These are phyloP conservation scores for Leptographium wingfieldii DNA, from an alignment of 2,329 filamentous ascomycete species.

Conservation along the genomic window DNA sequence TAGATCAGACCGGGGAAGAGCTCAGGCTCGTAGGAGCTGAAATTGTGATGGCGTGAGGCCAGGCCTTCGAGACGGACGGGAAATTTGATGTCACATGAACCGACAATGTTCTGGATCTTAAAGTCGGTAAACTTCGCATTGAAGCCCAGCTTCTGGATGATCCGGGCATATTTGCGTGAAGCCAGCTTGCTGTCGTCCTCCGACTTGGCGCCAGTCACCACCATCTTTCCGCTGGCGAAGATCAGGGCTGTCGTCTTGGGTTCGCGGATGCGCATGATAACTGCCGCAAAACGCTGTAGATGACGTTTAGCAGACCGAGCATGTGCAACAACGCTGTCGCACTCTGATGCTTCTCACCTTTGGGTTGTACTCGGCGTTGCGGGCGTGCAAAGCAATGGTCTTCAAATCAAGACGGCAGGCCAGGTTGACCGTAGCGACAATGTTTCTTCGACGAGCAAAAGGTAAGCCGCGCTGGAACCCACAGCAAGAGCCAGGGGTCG, in stretches of 20 bases:
- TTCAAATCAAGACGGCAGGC: constrained; percentile 96
- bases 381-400: constrained; percentile 94
- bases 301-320: constrained; percentile 8
- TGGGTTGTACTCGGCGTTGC: constrained; percentile 97
- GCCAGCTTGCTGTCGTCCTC: constrained; percentile 97
- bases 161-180: constrained; percentile 92
- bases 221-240: constrained; percentile 99
- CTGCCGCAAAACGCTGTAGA: constrained; percentile 82
- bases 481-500: background rate
- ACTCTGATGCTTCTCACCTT: constrained; percentile 54
- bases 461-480: background rate
- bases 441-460: constrained; percentile 59
- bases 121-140: constrained; percentile 99
- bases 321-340: background rate
- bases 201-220: constrained; percentile 72
- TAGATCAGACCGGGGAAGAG: constrained; percentile 99
- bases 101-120: constrained; percentile 99
- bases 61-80: constrained; percentile 93
- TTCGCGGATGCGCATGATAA: constrained; percentile 99
- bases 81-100: constrained; percentile 98
- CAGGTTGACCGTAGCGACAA: constrained; percentile 96
- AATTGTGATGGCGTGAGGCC: constrained; percentile 95
- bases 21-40: constrained; percentile 97
- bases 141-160: constrained; percentile 99
- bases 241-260: constrained; percentile 97